Evolutionary conservation across 306 rosid genomes (phyloP).

Genomic region (Quercus alba): DNA sequence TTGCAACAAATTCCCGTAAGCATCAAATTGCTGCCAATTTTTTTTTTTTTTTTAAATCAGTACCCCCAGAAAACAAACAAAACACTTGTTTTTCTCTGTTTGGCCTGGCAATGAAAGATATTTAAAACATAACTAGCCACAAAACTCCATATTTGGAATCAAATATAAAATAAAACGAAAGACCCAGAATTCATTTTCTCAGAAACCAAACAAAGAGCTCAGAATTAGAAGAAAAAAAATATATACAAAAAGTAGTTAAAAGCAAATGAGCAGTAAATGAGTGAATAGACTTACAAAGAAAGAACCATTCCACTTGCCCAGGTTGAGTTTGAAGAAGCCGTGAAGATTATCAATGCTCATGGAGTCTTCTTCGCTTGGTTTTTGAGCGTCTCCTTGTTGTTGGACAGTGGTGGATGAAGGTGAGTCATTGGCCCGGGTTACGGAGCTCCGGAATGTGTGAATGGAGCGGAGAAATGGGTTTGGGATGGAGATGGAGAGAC

Average conservation of each 20-base stretch:
- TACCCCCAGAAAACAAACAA: not conserved
- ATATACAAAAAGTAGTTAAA: not conserved
- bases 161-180: not conserved
- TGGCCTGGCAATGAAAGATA: not conserved
- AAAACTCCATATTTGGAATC: not conserved
- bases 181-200: not conserved
- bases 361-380: slow-evolving; percentile 32
- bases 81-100: not conserved
- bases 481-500: not conserved
- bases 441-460: slow-evolving; percentile 16
- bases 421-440: slow-evolving; percentile 44
- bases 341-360: slow-evolving; percentile 76
- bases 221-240: not conserved
- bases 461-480: slow-evolving; percentile 14
- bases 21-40: slow-evolving; percentile 85
- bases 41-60: not conserved
- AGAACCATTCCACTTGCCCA: slow-evolving; percentile 88
- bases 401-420: slow-evolving; percentile 28
- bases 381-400: slow-evolving; percentile 30
- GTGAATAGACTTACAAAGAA: slow-evolving; percentile 55
- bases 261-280: no score
- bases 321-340: slow-evolving; percentile 54
- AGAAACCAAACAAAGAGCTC: not conserved
- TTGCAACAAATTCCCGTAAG: slow-evolving; percentile 72
- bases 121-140: not conserved